Conservation (phyloP, 1,139 yeast genomes). For the Yamadazyma aaseri region DNA sequence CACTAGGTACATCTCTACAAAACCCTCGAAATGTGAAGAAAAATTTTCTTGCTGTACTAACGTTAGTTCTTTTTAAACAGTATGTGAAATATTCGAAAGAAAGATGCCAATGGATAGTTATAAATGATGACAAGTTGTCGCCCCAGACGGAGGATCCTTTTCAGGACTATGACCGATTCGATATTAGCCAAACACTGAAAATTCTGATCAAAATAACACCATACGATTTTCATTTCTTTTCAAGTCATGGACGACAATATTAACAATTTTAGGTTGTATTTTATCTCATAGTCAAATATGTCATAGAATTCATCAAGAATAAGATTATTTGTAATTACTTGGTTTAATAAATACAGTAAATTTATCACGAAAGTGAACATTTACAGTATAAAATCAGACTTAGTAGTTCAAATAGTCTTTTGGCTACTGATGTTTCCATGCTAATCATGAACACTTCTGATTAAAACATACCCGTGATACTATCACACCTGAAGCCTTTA, state of each 20-base stretch:
- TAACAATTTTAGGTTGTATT: constrained; percentile 9
- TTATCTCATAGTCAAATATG: not conserved
- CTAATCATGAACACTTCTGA: constrained; percentile 50
- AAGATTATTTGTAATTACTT: constrained; percentile 2
- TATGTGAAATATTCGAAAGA: constrained; percentile 5
- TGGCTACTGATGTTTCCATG: constrained; percentile 52
- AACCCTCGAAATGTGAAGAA: not conserved
- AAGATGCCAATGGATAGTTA: constrained; percentile 6
- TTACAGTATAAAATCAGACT: too few species aligned
- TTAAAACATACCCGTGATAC: constrained; percentile 29
- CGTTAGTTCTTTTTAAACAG: constrained; percentile 1
- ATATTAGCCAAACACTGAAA: constrained; percentile 55
- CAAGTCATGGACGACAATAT: constrained; percentile 10
- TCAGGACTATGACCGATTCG: constrained; percentile 61
- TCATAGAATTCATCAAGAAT: not conserved
- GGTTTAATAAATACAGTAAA: not conserved
- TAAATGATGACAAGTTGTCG: constrained; percentile 51
- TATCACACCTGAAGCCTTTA: constrained; percentile 17
- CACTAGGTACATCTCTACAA: constrained; percentile 1
- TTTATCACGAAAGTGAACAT: not conserved
- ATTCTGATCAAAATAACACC: constrained; percentile 35
- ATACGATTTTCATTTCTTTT: not conserved
- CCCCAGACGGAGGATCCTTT: constrained; percentile 59
- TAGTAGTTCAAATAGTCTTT: too few species aligned
- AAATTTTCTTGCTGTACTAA: constrained; percentile 2